Evolutionary conservation across 2,329 filamentous ascomycete species (phyloP), one percentile per base, ranked within the genome.

Genomic region (Diplodia sapinea): DNA sequence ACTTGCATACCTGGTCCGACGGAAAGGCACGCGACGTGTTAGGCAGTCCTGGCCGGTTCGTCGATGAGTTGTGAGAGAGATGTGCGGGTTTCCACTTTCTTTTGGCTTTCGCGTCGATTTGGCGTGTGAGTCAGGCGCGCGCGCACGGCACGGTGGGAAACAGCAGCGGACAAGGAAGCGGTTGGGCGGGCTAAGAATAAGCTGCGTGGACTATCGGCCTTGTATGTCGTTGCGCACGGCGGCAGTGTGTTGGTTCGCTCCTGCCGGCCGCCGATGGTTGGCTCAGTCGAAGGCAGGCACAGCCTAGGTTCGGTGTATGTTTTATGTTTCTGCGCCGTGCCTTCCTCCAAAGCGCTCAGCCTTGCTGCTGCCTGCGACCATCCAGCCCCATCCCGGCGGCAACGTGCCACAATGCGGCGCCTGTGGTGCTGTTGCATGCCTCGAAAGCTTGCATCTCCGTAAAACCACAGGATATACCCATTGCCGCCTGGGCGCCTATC

Each of bases 391-490:
- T 26, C 23, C 23, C 23, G 23, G 23, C 23, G 23, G 2, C 23
- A 26, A 3, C 23, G 55, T 59, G 55, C n/a, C 55, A 43, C 55
- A 43, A n/a, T 36, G 55, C 40, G 52, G 57, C 38, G 38, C 38
- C 9, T 31, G 49, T 12, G 36, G 31, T 26, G 31, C 31, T 33
- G 31, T 33, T 33, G 31, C 31, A 33, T 20, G 33, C 33, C 33
- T 36, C 33, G 33, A 36, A 31, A 33, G 31, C 31, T 33, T 31
- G 56, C 15, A 43, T 17, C n/a, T 7, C 36, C 8, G 5, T n/a
- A 33, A 13, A 23, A 36, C 6, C 36, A 29, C 7, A 20, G 13
- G 55, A 15, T 47, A 43, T 20, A 26, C 43, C 43, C 43, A 3
- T 43, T 43, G 13, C 13, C 5, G 38, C 38, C 40, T 29, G 23